Evolutionary conservation across 306 rosid genomes (phyloP).

Genomic region (Albizia julibrissin): DNA sequence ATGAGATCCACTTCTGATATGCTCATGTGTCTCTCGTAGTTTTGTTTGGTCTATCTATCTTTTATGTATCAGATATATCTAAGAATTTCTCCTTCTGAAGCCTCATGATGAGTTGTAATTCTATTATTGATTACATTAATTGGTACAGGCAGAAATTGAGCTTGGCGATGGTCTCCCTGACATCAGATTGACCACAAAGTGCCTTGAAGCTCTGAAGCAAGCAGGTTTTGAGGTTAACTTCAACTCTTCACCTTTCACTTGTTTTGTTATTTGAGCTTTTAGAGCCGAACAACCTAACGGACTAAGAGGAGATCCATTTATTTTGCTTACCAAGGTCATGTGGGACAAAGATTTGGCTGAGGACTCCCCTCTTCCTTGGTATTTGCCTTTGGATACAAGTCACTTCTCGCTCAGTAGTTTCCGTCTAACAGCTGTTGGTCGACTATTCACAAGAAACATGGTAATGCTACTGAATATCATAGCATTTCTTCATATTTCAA

Average conservation of each 20-base stretch:
- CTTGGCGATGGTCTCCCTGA: slow-evolving; percentile 88
- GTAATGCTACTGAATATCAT: slow-evolving; percentile 39
- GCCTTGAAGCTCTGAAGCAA: slow-evolving; percentile 79
- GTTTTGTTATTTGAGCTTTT: slow-evolving; percentile 8
- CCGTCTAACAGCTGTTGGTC: slow-evolving; percentile 75
- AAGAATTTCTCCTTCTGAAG: neutral
- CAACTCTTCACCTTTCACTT: neutral
- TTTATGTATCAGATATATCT: neutral
- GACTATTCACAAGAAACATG: slow-evolving; percentile 71
- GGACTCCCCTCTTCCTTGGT: slow-evolving; percentile 73
- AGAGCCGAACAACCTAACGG: slow-evolving; percentile 2
- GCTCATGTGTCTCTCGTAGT: neutral
- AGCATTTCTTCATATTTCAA: neutral
- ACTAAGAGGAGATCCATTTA: neutral
- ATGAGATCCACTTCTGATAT: neutral
- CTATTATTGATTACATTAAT: neutral
- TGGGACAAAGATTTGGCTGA: slow-evolving; percentile 77
- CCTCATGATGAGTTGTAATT: slow-evolving; percentile 20
- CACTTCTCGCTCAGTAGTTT: slow-evolving; percentile 74
- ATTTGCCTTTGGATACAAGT: slow-evolving; percentile 74
- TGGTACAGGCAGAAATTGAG: slow-evolving; percentile 73
- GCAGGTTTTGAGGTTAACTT: slow-evolving; percentile 82
- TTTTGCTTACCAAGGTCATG: slow-evolving; percentile 48
- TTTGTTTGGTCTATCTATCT: neutral
- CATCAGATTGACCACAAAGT: slow-evolving; percentile 66